phyloP scores from a whole-genome alignment of 1,139 yeast genomes.

The Taphrina pruni region DNA sequence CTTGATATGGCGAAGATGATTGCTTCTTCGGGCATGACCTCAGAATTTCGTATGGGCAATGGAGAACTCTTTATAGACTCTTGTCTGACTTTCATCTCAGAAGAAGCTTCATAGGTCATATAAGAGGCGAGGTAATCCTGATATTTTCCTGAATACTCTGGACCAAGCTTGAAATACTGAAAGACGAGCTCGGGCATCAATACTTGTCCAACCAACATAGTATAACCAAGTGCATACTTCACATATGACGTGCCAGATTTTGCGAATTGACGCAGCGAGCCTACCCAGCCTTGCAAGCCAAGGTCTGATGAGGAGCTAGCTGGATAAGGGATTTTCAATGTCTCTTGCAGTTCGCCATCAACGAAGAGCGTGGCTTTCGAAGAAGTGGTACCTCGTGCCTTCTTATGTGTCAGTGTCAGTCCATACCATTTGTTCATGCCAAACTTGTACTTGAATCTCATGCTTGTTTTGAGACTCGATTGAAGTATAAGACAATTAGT shows the following conservation, averaged over 20 bases:
- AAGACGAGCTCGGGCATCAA: constrained; percentile 14
- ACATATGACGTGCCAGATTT: not conserved
- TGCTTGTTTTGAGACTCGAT: constrained; percentile 44
- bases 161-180: constrained; percentile 53
- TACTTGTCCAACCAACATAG: constrained; percentile 14
- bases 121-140: constrained; percentile 53
- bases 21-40: constrained; percentile 31
- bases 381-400: constrained; percentile 44
- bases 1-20: constrained; percentile 42
- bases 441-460: constrained; percentile 45
- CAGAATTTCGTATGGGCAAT: constrained; percentile 9
- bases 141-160: constrained; percentile 54
- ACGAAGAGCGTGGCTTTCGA: constrained; percentile 52
- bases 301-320: constrained; percentile 44
- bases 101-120: constrained; percentile 52
- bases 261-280: constrained; percentile 45
- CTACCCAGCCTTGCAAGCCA: constrained; percentile 47
- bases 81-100: constrained; percentile 51
- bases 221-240: constrained; percentile 6
- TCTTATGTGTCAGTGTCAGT: constrained; percentile 45
- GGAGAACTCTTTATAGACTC: constrained; percentile 33
- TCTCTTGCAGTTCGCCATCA: constrained; percentile 52
- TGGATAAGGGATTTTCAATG: constrained; percentile 48
- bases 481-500: constrained; percentile 45
- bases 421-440: constrained; percentile 46